Evolutionary conservation across 768 basidiomycete genomes (phyloP).

Genomic region (Clavulina sp.): DNA sequence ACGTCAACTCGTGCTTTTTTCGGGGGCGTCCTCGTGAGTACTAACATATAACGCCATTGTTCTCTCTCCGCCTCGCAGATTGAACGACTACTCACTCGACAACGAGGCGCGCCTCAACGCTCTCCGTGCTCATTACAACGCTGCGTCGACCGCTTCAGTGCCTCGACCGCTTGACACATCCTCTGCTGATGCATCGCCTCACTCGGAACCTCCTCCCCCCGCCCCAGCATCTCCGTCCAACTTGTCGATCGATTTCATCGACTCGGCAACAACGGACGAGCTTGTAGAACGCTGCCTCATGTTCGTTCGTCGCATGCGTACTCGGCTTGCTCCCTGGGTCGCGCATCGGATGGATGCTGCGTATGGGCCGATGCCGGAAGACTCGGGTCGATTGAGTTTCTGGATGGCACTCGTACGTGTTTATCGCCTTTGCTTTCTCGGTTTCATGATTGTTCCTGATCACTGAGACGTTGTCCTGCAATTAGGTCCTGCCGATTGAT

Average conservation of each 20-base stretch:
- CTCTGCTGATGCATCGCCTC: neutral
- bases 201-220: neutral
- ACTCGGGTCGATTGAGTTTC: slow-evolving; percentile 54
- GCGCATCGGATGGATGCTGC: slow-evolving; percentile 68
- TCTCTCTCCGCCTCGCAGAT: neutral
- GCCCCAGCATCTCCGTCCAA: neutral
- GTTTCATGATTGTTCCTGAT: neutral
- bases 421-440: neutral
- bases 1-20: neutral
- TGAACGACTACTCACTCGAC: neutral
- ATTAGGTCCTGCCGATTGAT: slow-evolving; percentile 66
- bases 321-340: slow-evolving; percentile 82
- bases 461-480: neutral
- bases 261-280: slow-evolving; percentile 29
- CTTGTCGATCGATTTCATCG: neutral
- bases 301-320: slow-evolving; percentile 42
- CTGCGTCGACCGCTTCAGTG: neutral
- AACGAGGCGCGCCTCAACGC: neutral
- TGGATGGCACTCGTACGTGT: slow-evolving; percentile 67
- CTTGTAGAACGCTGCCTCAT: slow-evolving; percentile 40
- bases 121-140: neutral
- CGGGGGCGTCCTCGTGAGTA: neutral
- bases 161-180: neutral
- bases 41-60: neutral
- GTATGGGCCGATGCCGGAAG: slow-evolving; percentile 66